A percentile compares a stretch with the other conserved stretches of the same genome.
These are phyloP conservation scores for Neurospora tetraspora DNA, from an alignment of 495 filamentous ascomycete species.

Conservation along the genomic window DNA sequence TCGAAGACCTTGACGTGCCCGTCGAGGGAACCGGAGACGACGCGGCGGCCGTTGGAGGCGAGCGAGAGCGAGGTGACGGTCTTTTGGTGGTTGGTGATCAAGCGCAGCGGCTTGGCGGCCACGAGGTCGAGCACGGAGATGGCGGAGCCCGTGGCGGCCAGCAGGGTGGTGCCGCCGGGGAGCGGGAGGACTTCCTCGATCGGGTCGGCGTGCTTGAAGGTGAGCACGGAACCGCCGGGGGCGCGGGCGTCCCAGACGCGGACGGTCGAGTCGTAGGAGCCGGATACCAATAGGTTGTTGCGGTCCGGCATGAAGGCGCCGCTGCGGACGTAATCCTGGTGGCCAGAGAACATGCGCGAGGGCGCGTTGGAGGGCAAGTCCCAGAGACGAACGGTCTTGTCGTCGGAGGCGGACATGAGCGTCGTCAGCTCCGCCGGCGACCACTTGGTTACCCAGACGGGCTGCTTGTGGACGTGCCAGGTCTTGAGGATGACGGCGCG, in stretches of 20 bases:
- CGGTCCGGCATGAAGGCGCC: slow-evolving; percentile 79
- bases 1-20: slow-evolving; percentile 97
- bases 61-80: slow-evolving; percentile 74
- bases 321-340: slow-evolving; percentile 82
- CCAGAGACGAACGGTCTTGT: slow-evolving; percentile 87
- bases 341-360: slow-evolving; percentile 70
- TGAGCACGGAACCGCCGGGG: slow-evolving; percentile 60
- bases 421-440: slow-evolving; percentile 76
- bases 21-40: slow-evolving; percentile 82
- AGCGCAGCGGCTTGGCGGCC: slow-evolving; percentile 73
- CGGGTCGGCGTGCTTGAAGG: slow-evolving; percentile 82
- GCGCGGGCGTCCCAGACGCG: slow-evolving; percentile 85
- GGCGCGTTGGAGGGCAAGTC: slow-evolving; percentile 75
- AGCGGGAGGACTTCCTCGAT: slow-evolving; percentile 81
- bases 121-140: slow-evolving; percentile 92
- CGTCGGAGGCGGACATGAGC: slow-evolving; percentile 76
- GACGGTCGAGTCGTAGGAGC: slow-evolving; percentile 90
- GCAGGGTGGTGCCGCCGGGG: slow-evolving; percentile 72
- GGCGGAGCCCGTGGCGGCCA: slow-evolving; percentile 76
- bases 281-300: slow-evolving; percentile 67
- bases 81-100: slow-evolving; percentile 94
- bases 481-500: slow-evolving; percentile 89
- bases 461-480: slow-evolving; percentile 91
- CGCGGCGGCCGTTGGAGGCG: slow-evolving; percentile 67
- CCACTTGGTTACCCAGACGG: slow-evolving; percentile 86